phyloP scores from a whole-genome alignment of 225 moss, liverwort and hornwort species.

The Polytrichum commune region DNA sequence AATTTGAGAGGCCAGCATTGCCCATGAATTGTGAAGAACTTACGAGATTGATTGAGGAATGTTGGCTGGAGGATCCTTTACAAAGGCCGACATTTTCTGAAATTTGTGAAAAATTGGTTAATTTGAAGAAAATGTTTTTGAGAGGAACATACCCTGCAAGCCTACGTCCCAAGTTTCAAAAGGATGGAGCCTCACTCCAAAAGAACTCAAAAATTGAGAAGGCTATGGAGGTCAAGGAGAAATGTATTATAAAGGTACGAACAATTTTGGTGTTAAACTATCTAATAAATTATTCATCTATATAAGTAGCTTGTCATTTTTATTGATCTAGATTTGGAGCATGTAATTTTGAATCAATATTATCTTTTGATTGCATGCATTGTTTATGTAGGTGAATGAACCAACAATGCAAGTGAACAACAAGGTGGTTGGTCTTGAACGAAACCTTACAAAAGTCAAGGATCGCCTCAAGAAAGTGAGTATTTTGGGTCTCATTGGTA shows the following conservation, averaged over 20 bases:
- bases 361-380: background rate
- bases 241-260: background rate
- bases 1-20: background rate
- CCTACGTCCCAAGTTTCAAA: background rate
- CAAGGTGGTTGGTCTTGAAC: background rate
- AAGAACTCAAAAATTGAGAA: background rate
- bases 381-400: background rate
- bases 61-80: background rate
- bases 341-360: background rate
- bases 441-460: background rate
- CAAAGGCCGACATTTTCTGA: background rate
- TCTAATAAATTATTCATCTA: too few relatives aligned
- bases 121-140: background rate
- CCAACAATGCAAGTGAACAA: background rate
- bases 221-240: background rate
- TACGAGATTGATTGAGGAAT: background rate
- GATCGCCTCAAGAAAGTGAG: background rate
- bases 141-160: background rate
- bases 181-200: background rate
- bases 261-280: background rate
- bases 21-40: background rate
- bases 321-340: background rate
- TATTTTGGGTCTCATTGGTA: background rate
- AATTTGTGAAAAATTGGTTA: background rate
- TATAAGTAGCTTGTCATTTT: too few relatives aligned